phyloP scores from a whole-genome alignment of 1,284 basidiomycete species.

The Sanghuangporus baumii region DNA sequence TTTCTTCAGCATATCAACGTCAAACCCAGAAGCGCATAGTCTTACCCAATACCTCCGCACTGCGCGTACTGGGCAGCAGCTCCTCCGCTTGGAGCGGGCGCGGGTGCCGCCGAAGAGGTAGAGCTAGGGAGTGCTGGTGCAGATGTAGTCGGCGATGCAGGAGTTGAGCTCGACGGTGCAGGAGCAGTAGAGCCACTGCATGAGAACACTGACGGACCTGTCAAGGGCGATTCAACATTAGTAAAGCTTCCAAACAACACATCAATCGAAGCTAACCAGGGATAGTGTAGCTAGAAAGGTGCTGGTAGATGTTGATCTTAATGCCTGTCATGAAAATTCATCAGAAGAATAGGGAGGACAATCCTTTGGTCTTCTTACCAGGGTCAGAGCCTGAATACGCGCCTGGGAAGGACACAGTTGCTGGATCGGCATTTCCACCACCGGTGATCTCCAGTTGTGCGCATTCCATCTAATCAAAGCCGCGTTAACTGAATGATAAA shows the following conservation, averaged over 20 bases:
- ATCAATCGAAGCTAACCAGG: slow-evolving; percentile 1
- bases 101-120: not conserved
- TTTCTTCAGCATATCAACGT: not conserved
- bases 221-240: not conserved
- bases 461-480: slow-evolving; percentile 40
- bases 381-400: slow-evolving; percentile 20
- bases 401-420: slow-evolving; percentile 47
- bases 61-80: slow-evolving; percentile 17
- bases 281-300: slow-evolving; percentile 11
- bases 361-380: not conserved
- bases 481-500: not conserved
- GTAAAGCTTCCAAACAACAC: not conserved
- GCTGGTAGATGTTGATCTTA: slow-evolving; percentile 17
- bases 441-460: slow-evolving; percentile 49
- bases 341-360: not conserved
- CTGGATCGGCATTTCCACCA: slow-evolving; percentile 39
- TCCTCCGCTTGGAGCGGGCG: not conserved
- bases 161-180: not conserved
- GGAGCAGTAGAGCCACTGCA: slow-evolving; percentile 8
- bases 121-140: not conserved
- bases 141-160: not conserved
- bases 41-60: slow-evolving; percentile 15
- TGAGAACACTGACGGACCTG: slow-evolving; percentile 14
- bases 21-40: not conserved
- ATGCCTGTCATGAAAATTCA: slow-evolving; percentile 1